Evolutionary conservation across 75 land plant genomes (phyloP).

Genomic region (Isoetes taiwanensis): DNA sequence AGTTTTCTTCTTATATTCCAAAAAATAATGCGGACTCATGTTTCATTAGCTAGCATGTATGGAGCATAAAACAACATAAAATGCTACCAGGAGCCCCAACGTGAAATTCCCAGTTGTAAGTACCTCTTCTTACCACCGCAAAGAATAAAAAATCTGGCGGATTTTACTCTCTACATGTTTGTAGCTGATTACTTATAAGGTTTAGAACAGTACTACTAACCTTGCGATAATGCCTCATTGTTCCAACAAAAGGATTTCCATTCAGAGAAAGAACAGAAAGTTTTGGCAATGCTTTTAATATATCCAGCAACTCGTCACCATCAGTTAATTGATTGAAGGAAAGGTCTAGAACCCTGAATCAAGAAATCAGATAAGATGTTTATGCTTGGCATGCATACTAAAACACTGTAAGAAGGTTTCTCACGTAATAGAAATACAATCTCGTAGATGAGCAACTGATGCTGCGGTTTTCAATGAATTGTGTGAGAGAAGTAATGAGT

Average conservation of each 20-base stretch:
- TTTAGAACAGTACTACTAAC: background rate
- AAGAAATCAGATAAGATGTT: background rate
- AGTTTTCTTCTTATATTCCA: too few relatives aligned
- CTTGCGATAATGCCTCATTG: conserved; percentile 18
- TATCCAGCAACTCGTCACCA: conserved; percentile 16
- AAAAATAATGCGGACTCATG: too few relatives aligned
- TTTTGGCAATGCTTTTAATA: conserved; percentile 13
- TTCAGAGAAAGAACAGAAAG: conserved; percentile 14
- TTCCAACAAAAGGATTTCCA: conserved; percentile 19
- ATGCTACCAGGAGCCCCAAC: too few relatives aligned
- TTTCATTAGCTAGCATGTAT: too few relatives aligned
- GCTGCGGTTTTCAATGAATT: conserved; percentile 11
- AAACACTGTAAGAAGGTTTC: background rate
- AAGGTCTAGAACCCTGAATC: conserved; percentile 12
- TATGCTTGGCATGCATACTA: background rate
- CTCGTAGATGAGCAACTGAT: conserved; percentile 13
- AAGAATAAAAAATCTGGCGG: too few relatives aligned
- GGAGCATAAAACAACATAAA: too few relatives aligned
- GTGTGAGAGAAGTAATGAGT: conserved; percentile 10
- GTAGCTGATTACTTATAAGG: too few relatives aligned
- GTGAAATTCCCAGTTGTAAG: too few relatives aligned
- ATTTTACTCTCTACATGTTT: too few relatives aligned
- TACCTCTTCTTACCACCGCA: too few relatives aligned
- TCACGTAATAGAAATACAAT: conserved; percentile 9
- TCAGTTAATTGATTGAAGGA: conserved; percentile 17